A percentile compares a stretch with the other conserved stretches of the same genome.
Conservation (phyloP, 225 moss, liverwort and hornwort species). For the Marchantia paleacea region DNA sequence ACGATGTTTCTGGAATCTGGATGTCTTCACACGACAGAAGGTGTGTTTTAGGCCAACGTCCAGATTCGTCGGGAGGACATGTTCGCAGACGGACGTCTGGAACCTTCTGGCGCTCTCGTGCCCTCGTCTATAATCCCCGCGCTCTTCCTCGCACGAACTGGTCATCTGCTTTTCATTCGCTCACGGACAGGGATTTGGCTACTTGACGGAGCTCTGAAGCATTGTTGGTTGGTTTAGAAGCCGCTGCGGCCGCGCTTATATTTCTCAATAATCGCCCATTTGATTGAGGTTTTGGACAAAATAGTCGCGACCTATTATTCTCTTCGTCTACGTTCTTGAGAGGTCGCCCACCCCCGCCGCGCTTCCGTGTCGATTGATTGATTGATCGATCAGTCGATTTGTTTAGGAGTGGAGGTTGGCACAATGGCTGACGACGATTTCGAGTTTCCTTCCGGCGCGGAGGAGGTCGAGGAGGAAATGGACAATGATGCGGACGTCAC, state of each 20-base stretch:
- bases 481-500: constrained; percentile 61
- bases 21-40: constrained; percentile 4
- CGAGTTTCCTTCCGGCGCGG: constrained; percentile 34
- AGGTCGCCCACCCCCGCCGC: neutral
- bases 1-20: constrained; percentile 20
- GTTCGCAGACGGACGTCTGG: constrained; percentile 4
- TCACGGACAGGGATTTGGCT: too few relatives aligned
- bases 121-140: constrained; percentile 8
- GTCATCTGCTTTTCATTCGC: neutral
- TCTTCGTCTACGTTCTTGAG: neutral
- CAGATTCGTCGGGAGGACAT: constrained; percentile 4
- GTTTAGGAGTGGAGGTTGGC: neutral
- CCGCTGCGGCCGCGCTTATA: neutral
- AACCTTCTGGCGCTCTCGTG: constrained; percentile 13
- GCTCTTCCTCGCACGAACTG: neutral
- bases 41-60: neutral
- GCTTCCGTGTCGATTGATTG: neutral
- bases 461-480: constrained; percentile 59
- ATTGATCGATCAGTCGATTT: neutral
- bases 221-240: neutral
- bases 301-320: neutral
- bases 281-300: neutral
- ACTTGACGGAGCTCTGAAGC: neutral
- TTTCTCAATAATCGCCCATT: neutral
- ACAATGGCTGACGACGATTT: constrained; percentile 78